Evolutionary conservation across 139 green algal species (phyloP), one percentile per base, ranked within the genome.

Genomic region (Volvox africanus): DNA sequence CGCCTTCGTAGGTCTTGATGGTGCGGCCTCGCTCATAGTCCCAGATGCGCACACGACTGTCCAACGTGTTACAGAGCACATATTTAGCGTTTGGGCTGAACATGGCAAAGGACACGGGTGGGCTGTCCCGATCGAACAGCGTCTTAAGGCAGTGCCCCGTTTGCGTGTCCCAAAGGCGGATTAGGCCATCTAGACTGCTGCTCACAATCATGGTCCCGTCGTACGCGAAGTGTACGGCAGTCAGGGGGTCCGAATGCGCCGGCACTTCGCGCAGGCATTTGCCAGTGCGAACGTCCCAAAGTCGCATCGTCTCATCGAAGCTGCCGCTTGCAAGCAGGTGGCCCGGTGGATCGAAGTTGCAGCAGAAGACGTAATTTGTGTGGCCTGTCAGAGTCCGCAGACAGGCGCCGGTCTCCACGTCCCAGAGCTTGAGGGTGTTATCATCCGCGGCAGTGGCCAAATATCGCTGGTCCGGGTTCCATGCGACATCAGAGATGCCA

Each of bases 191-290:
- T 84, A 97, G 97, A 44, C 89, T 96, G 93, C 90, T 95, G 65
- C 94, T 97, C 12, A 95, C 96, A 9, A 99, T 89, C 67, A 97
- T 91, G 14, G 93, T 95, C 28, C 95, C 95, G 86, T 99, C 97
- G 0, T 93, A 85, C 68, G 92, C 94, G 89, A 99, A 99, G 91
- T 95, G 91, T 33, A 99, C 95, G 0, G 93, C 92, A 1, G 96
- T 98, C 21, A 99, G 93, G 18, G 98, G 98, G 93, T 99, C 98
- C 0, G 95, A 97, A 92, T 99, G 98, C 16, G 97, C 98, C 20
- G 98, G 97, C 21, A 99, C 91, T 86, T 95, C 93, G 28, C 94
- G 92, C 36, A 99, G 80, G 87, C 87, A 95, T 21, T 88, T 87
- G 18, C 95, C 97, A 18, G 90, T 94, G 22, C 93, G 93, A 26